Evolutionary conservation across 768 basidiomycete genomes (phyloP).

Genomic region (Rhodosporidiobolus sp.): DNA sequence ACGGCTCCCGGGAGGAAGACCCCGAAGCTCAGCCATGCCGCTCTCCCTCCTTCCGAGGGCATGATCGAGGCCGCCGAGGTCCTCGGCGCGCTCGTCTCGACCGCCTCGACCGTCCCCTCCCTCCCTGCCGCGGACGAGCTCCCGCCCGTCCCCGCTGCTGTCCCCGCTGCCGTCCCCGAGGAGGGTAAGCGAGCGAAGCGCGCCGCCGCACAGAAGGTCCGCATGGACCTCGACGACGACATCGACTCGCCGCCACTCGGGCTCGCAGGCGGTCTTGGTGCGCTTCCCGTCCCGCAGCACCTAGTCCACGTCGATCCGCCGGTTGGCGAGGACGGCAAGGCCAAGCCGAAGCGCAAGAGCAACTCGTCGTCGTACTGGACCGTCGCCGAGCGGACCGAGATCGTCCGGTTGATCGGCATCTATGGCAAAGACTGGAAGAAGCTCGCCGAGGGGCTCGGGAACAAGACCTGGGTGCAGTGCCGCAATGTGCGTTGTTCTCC

Average conservation of each 20-base stretch:
- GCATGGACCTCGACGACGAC: slow-evolving; percentile 27
- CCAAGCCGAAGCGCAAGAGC: slow-evolving; percentile 34
- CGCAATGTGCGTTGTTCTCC: slow-evolving; percentile 43
- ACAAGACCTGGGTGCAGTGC: slow-evolving; percentile 50
- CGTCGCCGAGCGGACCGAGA: slow-evolving; percentile 61
- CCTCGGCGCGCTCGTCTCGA: slow-evolving; percentile 36
- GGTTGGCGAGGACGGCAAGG: background rate
- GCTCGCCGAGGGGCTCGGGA: slow-evolving; percentile 65
- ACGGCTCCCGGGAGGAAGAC: background rate
- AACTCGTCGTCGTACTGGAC: slow-evolving; percentile 59
- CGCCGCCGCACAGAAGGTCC: slow-evolving; percentile 27
- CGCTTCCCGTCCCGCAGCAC: no score
- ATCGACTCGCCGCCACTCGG: background rate
- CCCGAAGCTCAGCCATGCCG: slow-evolving; percentile 1
- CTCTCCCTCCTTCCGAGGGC: slow-evolving; percentile 31
- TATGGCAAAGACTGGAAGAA: slow-evolving; percentile 66
- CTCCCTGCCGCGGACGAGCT: no score
- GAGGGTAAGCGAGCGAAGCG: background rate
- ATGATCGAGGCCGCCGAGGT: slow-evolving; percentile 42
- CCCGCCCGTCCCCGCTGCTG: background rate
- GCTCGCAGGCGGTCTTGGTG: background rate
- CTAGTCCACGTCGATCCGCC: background rate
- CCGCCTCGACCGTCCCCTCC: background rate
- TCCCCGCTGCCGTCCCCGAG: no score
- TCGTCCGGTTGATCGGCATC: slow-evolving; percentile 59